phyloP scores from a whole-genome alignment of 1,284 basidiomycete genomes.

The Ustilago vetiveriae region DNA sequence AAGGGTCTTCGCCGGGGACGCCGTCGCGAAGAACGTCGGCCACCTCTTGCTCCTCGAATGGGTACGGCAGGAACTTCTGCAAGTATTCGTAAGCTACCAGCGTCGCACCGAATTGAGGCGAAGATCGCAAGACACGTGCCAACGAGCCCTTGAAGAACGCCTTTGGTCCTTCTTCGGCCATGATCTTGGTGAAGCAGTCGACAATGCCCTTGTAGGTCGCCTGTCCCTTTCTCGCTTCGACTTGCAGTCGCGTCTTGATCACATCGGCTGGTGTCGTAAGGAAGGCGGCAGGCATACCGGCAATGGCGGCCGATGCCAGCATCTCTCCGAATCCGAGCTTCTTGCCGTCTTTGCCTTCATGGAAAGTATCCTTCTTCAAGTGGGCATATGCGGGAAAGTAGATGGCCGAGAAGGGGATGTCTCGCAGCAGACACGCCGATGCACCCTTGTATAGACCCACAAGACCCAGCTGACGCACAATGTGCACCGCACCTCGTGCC shows the following conservation, averaged over 20 bases:
- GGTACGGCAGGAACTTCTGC: constrained; percentile 52
- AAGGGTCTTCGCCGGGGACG: constrained; percentile 45
- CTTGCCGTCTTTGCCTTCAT: constrained; percentile 95
- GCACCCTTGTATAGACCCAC: constrained; percentile 92
- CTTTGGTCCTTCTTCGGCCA: constrained; percentile 80
- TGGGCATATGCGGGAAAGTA: constrained; percentile 72
- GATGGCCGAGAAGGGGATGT: constrained; percentile 82
- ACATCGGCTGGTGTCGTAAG: constrained; percentile 76
- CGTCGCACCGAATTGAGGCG: constrained; percentile 83
- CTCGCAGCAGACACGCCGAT: constrained; percentile 82
- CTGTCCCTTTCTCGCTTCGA: constrained; percentile 92
- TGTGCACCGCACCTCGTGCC: constrained; percentile 87
- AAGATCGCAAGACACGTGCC: constrained; percentile 84
- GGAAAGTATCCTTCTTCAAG: constrained; percentile 87
- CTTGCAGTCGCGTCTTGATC: constrained; percentile 97
- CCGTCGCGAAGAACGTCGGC: constrained; percentile 43
- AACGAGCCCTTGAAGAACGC: constrained; percentile 96
- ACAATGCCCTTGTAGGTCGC: constrained; percentile 88
- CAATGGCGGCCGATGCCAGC: constrained; percentile 78
- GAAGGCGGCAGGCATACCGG: constrained; percentile 87
- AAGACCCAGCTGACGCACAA: constrained; percentile 89
- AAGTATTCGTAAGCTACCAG: constrained; percentile 86
- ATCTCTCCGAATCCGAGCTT: constrained; percentile 90
- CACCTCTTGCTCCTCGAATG: constrained; percentile 43
- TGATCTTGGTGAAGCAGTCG: constrained; percentile 90